These are phyloP conservation scores for Fraxinus anomala DNA, from an alignment of 257 asterid species.

Conservation along the genomic window DNA sequence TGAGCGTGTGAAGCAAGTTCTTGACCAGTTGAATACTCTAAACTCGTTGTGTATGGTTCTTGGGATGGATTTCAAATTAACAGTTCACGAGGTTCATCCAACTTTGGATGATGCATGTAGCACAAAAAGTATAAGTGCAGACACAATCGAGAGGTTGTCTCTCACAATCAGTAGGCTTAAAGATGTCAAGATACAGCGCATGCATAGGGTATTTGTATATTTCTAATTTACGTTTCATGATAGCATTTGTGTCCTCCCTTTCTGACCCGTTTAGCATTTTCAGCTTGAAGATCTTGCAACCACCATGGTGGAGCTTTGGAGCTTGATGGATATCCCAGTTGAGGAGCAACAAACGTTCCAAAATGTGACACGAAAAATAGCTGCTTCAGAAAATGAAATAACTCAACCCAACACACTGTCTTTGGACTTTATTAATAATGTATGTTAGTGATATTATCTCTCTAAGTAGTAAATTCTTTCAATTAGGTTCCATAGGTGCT, in stretches of 20 bases:
- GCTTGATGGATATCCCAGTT: constrained; percentile 77
- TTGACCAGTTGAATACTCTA: constrained; percentile 50
- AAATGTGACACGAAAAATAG: constrained; percentile 57
- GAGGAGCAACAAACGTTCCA: constrained; percentile 75
- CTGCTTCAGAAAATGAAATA: constrained; percentile 76
- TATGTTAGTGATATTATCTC: constrained; percentile 25
- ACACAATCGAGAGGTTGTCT: constrained; percentile 57
- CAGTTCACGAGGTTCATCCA: constrained; percentile 58
- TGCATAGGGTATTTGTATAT: constrained; percentile 56
- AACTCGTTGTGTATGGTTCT: constrained; percentile 68
- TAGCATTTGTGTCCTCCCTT: constrained; percentile 13
- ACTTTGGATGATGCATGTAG: constrained; percentile 49
- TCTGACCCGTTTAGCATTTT: constrained; percentile 22
- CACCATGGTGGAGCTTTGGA: constrained; percentile 86
- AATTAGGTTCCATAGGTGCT: not conserved
- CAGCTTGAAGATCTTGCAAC: constrained; percentile 90
- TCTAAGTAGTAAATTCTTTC: not conserved
- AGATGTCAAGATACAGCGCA: constrained; percentile 67
- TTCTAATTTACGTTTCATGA: constrained; percentile 16
- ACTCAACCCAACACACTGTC: constrained; percentile 68
- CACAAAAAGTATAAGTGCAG: constrained; percentile 50
- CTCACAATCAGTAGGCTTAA: constrained; percentile 43
- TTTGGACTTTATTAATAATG: constrained; percentile 53
- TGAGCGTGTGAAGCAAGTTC: constrained; percentile 68
- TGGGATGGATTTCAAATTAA: constrained; percentile 69